Conservation (phyloP, 2,329 filamentous ascomycete genomes). For the Pleochaeta shiraiana region DNA sequence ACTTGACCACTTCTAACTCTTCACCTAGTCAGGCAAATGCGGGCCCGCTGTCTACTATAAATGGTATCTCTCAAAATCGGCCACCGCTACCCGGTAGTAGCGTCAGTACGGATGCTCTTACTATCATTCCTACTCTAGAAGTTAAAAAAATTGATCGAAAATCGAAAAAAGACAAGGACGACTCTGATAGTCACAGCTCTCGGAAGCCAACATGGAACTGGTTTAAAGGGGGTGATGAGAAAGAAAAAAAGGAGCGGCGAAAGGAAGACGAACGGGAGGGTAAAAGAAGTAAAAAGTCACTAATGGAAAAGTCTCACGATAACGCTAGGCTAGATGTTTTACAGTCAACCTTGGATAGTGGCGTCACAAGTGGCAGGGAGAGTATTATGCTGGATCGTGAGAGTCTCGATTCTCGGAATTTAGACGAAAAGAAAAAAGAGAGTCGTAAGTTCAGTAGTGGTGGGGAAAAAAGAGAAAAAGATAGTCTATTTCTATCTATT, state of each 20-base stretch:
- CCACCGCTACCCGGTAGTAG: constrained; percentile 48
- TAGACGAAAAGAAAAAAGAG: constrained; percentile 69
- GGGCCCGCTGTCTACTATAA: constrained; percentile 16
- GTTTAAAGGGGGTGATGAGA: constrained; percentile 57
- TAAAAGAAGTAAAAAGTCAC: constrained; percentile 39
- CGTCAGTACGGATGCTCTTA: constrained; percentile 53
- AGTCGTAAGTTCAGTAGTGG: constrained; percentile 46
- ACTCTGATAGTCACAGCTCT: constrained; percentile 32
- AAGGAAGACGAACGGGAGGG: constrained; percentile 34
- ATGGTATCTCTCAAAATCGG: constrained; percentile 42
- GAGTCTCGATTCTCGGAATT: constrained; percentile 43
- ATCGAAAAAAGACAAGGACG: constrained; percentile 48
- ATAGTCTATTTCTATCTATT: constrained; percentile 80
- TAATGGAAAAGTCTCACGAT: constrained; percentile 42
- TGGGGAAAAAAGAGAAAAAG: constrained; percentile 77
- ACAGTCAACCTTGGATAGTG: constrained; percentile 65
- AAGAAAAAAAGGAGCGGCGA: constrained; percentile 46
- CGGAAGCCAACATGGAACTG: constrained; percentile 74
- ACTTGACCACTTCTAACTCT: constrained; percentile 18
- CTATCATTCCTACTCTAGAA: constrained; percentile 61
- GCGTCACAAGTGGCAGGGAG: constrained; percentile 43
- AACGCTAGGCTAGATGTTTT: constrained; percentile 68
- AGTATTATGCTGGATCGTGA: constrained; percentile 70
- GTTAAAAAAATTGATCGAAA: constrained; percentile 58
- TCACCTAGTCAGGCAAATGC: constrained; percentile 4